These are phyloP conservation scores for Zanthoxylum bungeanum DNA, from an alignment of 345 rosid genomes.

Conservation along the genomic window DNA sequence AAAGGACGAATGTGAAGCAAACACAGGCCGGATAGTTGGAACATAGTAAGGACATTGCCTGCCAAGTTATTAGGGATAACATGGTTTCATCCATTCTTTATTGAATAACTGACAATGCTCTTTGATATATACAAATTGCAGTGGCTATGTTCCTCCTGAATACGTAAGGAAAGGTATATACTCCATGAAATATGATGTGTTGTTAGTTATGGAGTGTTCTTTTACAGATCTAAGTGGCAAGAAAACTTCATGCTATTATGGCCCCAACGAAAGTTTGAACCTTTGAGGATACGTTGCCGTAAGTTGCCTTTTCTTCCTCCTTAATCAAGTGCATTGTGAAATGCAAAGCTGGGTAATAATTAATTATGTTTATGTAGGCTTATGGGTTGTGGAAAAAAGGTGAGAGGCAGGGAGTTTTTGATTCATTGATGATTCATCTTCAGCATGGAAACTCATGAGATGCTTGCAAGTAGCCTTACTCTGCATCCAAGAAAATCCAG, in stretches of 20 bases:
- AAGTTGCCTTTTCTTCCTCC: neutral
- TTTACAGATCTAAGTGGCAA: slow-evolving; percentile 17
- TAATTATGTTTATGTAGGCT: slow-evolving; percentile 8
- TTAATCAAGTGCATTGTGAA: neutral
- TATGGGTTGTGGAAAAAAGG: slow-evolving; percentile 20
- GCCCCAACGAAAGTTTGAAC: neutral
- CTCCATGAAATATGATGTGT: slow-evolving; percentile 22
- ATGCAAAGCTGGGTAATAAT: neutral
- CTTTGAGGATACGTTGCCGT: neutral
- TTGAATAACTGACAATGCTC: neutral
- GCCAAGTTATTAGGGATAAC: neutral
- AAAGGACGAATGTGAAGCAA: slow-evolving; percentile 29
- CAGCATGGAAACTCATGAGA: slow-evolving; percentile 6
- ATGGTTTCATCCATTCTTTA: too few relatives aligned
- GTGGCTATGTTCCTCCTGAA: slow-evolving; percentile 20
- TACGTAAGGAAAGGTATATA: slow-evolving; percentile 14
- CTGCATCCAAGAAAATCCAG: slow-evolving; percentile 16
- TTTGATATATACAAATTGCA: neutral
- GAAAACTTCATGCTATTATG: neutral
- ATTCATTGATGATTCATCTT: slow-evolving; percentile 16
- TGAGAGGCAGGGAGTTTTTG: slow-evolving; percentile 13
- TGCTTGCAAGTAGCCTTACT: slow-evolving; percentile 7
- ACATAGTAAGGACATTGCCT: slow-evolving; percentile 30
- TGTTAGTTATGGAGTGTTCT: slow-evolving; percentile 19
- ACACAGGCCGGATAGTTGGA: slow-evolving; percentile 35